Percentiles rank a stretch among this genome's conserved stretches.
phyloP scores from a whole-genome alignment of 106 monocot species.

The Allium sativum region DNA sequence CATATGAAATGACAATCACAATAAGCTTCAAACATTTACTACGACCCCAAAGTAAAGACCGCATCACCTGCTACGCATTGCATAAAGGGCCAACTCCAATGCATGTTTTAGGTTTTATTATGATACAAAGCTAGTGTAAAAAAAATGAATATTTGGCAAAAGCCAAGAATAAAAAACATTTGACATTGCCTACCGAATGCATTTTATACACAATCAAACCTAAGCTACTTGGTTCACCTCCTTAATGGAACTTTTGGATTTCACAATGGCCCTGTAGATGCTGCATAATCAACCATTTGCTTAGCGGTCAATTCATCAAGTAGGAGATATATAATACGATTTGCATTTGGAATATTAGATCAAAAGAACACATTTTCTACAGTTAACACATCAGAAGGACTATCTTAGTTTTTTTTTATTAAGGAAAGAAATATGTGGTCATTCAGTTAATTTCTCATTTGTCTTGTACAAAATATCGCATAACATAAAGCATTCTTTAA shows the following conservation, averaged over 20 bases:
- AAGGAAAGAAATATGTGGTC: too few relatives aligned
- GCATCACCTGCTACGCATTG: constrained; percentile 70
- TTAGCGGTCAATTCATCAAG: too few relatives aligned
- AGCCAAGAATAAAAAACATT: background rate
- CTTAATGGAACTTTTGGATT: constrained; percentile 76
- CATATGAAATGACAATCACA: background rate
- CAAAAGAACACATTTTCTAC: too few relatives aligned
- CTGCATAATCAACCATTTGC: constrained; percentile 20
- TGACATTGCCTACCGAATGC: background rate
- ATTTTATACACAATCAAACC: constrained; percentile 31
- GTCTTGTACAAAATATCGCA: too few relatives aligned
- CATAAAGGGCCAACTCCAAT: constrained; percentile 78
- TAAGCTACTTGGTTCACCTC: constrained; percentile 87
- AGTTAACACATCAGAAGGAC: too few relatives aligned
- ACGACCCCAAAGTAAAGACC: background rate
- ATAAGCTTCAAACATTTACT: background rate
- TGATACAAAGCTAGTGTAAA: constrained; percentile 59
- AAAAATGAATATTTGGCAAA: background rate
- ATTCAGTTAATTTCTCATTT: too few relatives aligned
- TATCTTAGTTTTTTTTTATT: too few relatives aligned
- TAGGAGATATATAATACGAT: too few relatives aligned
- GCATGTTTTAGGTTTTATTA: constrained; percentile 65
- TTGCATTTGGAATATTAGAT: too few relatives aligned
- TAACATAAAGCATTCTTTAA: too few relatives aligned
- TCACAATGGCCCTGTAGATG: constrained; percentile 62